Percentiles rank a stretch among this genome's conserved stretches.
Conservation (phyloP, 2,329 filamentous ascomycete species). For the Xylogone sp. region DNA sequence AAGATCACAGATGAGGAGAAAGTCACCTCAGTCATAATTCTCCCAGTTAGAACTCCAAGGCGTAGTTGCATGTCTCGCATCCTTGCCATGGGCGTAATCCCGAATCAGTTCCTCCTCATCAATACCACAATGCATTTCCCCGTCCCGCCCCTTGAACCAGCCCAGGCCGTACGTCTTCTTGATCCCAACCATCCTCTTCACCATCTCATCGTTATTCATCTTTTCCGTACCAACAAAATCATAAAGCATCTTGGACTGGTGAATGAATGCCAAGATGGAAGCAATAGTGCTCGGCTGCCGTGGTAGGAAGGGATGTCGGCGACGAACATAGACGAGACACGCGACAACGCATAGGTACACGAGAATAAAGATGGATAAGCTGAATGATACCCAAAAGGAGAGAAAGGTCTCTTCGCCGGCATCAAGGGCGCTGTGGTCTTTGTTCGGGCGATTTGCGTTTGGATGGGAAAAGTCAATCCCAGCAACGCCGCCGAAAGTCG, state of each 20-base stretch:
- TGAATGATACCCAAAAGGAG: conserved; percentile 65
- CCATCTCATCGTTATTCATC: conserved; percentile 56
- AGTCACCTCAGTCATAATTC: conserved; percentile 17
- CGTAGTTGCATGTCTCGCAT: conserved; percentile 24
- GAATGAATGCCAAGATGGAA: conserved; percentile 71
- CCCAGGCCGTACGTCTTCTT: conserved; percentile 71
- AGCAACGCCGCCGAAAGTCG: conserved; percentile 61
- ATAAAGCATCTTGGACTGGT: conserved; percentile 76
- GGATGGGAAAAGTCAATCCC: conserved; percentile 52
- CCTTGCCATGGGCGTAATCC: conserved; percentile 54
- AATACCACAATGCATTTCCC: conserved; percentile 70
- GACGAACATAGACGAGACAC: conserved; percentile 54
- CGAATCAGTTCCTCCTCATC: conserved; percentile 70
- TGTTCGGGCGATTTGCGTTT: background rate
- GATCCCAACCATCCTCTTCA: conserved; percentile 51
- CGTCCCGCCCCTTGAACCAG: conserved; percentile 73
- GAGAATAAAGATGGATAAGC: conserved; percentile 60
- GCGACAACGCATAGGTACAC: conserved; percentile 52
- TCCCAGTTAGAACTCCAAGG: conserved; percentile 26
- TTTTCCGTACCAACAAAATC: conserved; percentile 67
- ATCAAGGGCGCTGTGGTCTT: conserved; percentile 29
- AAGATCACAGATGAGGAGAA: no score
- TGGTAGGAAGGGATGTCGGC: conserved; percentile 68
- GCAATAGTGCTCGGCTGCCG: conserved; percentile 77
- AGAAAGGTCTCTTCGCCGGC: conserved; percentile 55